phyloP scores from a whole-genome alignment of 805 yeast genomes.

The Cyberlindnera americana region DNA sequence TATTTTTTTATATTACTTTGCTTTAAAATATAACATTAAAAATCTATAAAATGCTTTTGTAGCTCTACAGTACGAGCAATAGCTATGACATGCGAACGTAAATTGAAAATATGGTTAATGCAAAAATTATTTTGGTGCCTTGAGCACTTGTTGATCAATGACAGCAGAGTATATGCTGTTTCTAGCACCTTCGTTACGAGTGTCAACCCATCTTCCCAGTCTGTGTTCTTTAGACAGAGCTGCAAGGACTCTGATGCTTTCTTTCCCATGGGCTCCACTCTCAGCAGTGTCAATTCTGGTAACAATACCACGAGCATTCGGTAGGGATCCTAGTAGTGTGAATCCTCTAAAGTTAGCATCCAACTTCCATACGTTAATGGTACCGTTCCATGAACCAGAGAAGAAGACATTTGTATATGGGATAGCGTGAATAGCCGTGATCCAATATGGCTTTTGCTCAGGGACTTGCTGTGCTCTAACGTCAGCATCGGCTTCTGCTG shows the following conservation, averaged over 20 bases:
- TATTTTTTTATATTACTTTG: slow-evolving; percentile 4
- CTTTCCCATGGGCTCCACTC: slow-evolving; percentile 49
- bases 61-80: no score
- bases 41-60: neutral
- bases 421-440: slow-evolving; percentile 74
- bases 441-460: slow-evolving; percentile 74
- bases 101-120: slow-evolving; percentile 1
- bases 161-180: slow-evolving; percentile 65
- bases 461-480: slow-evolving; percentile 54
- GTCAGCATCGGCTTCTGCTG: slow-evolving; percentile 43
- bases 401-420: slow-evolving; percentile 84
- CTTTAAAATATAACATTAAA: neutral
- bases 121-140: slow-evolving; percentile 6
- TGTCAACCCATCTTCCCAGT: slow-evolving; percentile 80
- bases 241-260: slow-evolving; percentile 55
- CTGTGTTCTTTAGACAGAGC: slow-evolving; percentile 81
- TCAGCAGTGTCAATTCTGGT: slow-evolving; percentile 57
- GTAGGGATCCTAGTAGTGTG: slow-evolving; percentile 49
- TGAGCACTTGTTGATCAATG: slow-evolving; percentile 37
- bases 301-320: slow-evolving; percentile 65
- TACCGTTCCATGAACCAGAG: slow-evolving; percentile 87
- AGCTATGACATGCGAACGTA: no score
- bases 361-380: slow-evolving; percentile 73
- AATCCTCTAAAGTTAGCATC: slow-evolving; percentile 62
- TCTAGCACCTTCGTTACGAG: slow-evolving; percentile 56